phyloP scores from a whole-genome alignment of 768 basidiomycete genomes.

The Symmetrospora coprosmae region DNA sequence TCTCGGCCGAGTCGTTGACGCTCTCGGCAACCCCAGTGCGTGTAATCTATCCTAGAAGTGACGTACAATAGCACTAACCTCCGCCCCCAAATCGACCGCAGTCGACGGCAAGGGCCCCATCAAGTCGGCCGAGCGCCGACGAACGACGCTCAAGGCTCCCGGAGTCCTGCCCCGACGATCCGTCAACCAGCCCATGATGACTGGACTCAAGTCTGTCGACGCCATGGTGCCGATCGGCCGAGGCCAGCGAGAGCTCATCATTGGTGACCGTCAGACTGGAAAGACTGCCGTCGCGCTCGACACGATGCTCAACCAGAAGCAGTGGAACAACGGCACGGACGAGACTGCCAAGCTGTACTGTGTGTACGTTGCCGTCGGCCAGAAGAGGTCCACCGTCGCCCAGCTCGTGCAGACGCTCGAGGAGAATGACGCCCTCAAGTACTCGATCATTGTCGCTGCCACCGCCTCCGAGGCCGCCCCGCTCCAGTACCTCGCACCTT shows the following conservation, averaged over 20 bases:
- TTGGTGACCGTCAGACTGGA: constrained; percentile 99
- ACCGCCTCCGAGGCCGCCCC: constrained; percentile 99
- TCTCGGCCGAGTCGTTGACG: constrained; percentile 97
- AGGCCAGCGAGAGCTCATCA: constrained; percentile 99
- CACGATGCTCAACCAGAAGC: constrained; percentile 99
- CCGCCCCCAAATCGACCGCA: no score
- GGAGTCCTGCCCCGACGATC: constrained; percentile 98
- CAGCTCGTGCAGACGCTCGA: constrained; percentile 99
- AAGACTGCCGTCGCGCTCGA: constrained; percentile 99
- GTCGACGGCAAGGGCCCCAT: constrained; percentile 97
- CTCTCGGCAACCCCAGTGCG: constrained; percentile 82
- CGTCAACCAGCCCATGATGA: constrained; percentile 97
- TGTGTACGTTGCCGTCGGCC: constrained; percentile 97
- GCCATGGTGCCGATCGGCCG: constrained; percentile 99
- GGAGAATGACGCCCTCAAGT: constrained; percentile 99
- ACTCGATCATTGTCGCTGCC: constrained; percentile 97
- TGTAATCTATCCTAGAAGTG: no score
- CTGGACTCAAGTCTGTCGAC: constrained; percentile 99
- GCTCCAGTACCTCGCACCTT: constrained; percentile 96
- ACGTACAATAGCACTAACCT: no score
- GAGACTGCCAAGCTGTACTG: constrained; percentile 98
- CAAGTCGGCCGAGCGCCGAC: constrained; percentile 78
- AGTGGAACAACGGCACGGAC: constrained; percentile 96
- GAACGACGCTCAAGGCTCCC: constrained; percentile 95
- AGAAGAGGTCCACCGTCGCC: constrained; percentile 98